Percentiles rank a stretch among this genome's conserved stretches.
Evolutionary conservation across 2,329 filamentous ascomycete species (phyloP).

Genomic region (Dendrostoma leiphaemia): DNA sequence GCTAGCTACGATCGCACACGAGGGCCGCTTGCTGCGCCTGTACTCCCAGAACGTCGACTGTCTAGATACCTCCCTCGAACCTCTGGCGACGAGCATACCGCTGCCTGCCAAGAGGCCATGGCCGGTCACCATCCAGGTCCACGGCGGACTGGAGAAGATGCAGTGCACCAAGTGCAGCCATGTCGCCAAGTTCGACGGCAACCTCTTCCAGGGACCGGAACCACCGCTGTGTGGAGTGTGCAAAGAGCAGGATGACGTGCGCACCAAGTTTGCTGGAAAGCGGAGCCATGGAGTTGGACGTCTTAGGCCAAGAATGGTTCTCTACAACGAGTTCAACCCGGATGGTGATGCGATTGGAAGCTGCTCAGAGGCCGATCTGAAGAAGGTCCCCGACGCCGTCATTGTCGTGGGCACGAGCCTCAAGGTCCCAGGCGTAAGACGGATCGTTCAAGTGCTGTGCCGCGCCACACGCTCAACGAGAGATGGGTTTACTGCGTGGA

Average conservation of each 20-base stretch:
- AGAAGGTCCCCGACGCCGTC: conserved; percentile 82
- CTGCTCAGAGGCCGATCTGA: conserved; percentile 82
- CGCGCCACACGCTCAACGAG: conserved; percentile 77
- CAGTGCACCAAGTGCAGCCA: conserved; percentile 89
- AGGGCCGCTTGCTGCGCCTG: conserved; percentile 82
- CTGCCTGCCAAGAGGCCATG: conserved; percentile 82
- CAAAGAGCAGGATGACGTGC: conserved; percentile 69
- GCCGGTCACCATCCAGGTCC: conserved; percentile 90
- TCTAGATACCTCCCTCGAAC: conserved; percentile 80
- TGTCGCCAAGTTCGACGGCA: conserved; percentile 71
- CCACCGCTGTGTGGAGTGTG: conserved; percentile 79
- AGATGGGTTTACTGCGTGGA: conserved; percentile 88
- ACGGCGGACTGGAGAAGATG: conserved; percentile 94
- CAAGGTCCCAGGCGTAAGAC: conserved; percentile 88
- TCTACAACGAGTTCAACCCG: conserved; percentile 97
- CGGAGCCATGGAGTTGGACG: conserved; percentile 91
- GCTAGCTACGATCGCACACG: conserved; percentile 82
- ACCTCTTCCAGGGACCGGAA: conserved; percentile 79
- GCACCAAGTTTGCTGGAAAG: conserved; percentile 75
- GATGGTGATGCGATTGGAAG: conserved; percentile 95
- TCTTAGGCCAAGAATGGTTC: conserved; percentile 85
- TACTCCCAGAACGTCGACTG: conserved; percentile 98
- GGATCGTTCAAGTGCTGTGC: conserved; percentile 89
- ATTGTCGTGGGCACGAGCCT: conserved; percentile 94
- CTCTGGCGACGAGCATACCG: conserved; percentile 77